Base-by-base conservation (phyloP, 2,329 filamentous ascomycete genomes). In the Calonectria pseudoreteaudii region DNA sequence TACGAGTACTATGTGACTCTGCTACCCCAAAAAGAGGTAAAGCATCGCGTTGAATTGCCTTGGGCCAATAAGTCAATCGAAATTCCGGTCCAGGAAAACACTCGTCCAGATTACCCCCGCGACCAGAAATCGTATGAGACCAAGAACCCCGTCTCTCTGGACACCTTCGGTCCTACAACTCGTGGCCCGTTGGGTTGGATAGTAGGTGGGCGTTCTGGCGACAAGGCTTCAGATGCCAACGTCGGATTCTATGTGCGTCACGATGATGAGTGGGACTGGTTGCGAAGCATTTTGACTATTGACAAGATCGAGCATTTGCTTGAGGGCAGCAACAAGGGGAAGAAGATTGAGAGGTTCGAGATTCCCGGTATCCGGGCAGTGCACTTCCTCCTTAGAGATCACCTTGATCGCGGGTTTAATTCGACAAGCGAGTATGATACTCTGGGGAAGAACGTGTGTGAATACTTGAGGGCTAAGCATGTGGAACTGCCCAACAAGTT, bases 401-500 rank as follows among this genome's bases (percentile, higher is more conserved):
- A 87, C 75, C 79, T 87, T 3, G 85, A 86, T 75, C 79, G 84
- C 2, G 84, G 85, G 1, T 86, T 83, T 76, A 82, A 84, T 71
- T 82, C 84, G 26, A 85, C 81, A 68, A 82, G 78, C 30, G 83
- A 82, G 26, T 86, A 86, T 71, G 86, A 87, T 75, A 84, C 82
- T 2, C 75, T 87, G 56, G 85, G 85, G 0, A 87, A 87, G 83
- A 86, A 86, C 67, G 78, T 83, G 30, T 83, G 81, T 69, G 86
- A 87, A 80, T 87, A 86, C 73, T 70, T 88, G 70, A 76, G 86
- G 66, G 83, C 83, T 3, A 86, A 86, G 78, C 81, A 80, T 44
- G 83, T 88, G 3, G 84, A 87, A 68, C 77, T 87, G 7, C 86
- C 86, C 7, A 83, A 83, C 26, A 79, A 81, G 74, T 87, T 87